Evolutionary conservation across 805 yeast genomes (phyloP), one percentile per base, ranked within the genome.

Genomic region (Barnettozyma siamensis): DNA sequence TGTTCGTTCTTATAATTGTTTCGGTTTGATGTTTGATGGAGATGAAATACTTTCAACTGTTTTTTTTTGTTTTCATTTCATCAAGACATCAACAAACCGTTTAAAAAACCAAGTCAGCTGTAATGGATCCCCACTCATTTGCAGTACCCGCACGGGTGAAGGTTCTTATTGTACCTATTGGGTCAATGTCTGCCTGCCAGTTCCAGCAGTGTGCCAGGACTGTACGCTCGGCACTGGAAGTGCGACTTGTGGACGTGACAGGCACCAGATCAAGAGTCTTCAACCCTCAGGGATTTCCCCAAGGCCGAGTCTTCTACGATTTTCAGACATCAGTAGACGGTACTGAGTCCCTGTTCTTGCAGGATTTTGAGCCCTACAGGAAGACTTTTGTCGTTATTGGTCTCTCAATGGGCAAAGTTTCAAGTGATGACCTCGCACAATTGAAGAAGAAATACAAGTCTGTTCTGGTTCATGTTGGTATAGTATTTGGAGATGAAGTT

Each of bases 361-460:
- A 83, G 50, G 98, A 91, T 60, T 78, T 91, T 48, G 97, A 93
- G 62, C 95, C 96, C 1, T 88, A 75, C 61, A 65, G 97, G 38
- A 87, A 88, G 55, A 77, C 84, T 0, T 76, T 87, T 50, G 69
- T 82, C 7, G 78, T 81, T 5, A 57, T 78, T 34, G 83, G 79
- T 4, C 48, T 78, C 20, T 56, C 57, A 1, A 60, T 58, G 43
- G 33, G 32, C 13, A 35, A 40, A 1, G 45, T 43, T 5, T 41
- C 64, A n/a, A 51, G 51, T 3, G 48, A 48, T 1, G 59, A 64
- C 33, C 47, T 73, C 33, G 52, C 47, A 1, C 56, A 60, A n/a
- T 65, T 88, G 38, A 67, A 66, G 37, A 64, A 62, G 35, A 45
- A 49, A 12, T 73, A 73, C 51, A 76, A 84, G 1, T 62, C 70